Base-by-base conservation (phyloP, 2,329 filamentous ascomycete genomes). In the Monosporascus sp. region DNA sequence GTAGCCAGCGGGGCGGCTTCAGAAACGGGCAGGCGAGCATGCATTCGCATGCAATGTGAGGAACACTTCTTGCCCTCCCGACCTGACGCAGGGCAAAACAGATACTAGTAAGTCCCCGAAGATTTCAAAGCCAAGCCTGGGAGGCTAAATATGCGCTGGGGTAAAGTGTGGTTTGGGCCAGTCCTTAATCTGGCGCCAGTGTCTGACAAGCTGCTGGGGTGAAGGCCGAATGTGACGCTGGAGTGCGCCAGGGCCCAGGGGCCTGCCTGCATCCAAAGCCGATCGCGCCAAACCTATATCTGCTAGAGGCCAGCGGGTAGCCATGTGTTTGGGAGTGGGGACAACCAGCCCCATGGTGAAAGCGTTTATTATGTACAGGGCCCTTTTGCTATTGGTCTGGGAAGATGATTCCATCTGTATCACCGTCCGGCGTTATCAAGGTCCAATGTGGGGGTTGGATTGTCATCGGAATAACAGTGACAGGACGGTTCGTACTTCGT, bases 241-340 rank as follows among this genome's bases (percentile, higher is more conserved):
- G 14, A 27, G 43, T 9, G 24, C 15, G 20, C 22, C 11, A 24
- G 24, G 43, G 43, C 22, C 1, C 22, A 44, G 41, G 18, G 41
- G 20, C 5, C 41, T 3, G n/a, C 20, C 22, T 46, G 43, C 43
- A 27, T 24, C 15, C 43, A 27, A 46, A 46, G 43, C 43, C 43
- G 43, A 46, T 46, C 43, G 43, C 43, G 43, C 43, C 43, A 46
- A 46, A 46, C 43, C 43, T 31, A 46, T 46, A 46, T 46, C 43
- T 18, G 43, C 43, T 46, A 46, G 43, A 46, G 43, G 43, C 15
- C 43, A 46, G 43, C 43, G 43, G 43, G 43, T 46, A 46, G 43
- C 43, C 43, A 46, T 46, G 43, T 46, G 43, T 24, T 24, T 24
- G 43, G 43, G 43, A 46, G 43, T 31, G 43, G 43, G 8, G 43